These are phyloP conservation scores for Saturnispora galanensis DNA, from an alignment of 805 yeast species.

Conservation along the genomic window DNA sequence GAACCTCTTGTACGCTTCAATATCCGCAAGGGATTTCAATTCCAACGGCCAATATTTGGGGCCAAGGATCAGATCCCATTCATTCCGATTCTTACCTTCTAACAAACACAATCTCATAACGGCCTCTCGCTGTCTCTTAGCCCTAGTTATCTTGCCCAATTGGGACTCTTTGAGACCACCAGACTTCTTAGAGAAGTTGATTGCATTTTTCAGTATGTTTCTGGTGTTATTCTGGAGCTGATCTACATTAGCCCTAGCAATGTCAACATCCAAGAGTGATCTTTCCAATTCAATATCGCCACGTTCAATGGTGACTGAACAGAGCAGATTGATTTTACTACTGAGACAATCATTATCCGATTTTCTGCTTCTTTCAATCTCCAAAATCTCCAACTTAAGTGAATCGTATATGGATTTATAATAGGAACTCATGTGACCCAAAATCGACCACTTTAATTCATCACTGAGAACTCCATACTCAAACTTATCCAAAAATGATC, in stretches of 20 bases:
- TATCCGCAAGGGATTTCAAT: conserved; percentile 17
- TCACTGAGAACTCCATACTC: conserved; percentile 7
- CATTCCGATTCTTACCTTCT: conserved; percentile 29
- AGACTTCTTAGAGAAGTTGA: conserved; percentile 33
- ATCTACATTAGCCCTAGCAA: conserved; percentile 24
- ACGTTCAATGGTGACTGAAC: conserved; percentile 38
- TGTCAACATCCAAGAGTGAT: conserved; percentile 26
- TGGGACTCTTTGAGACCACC: conserved; percentile 45
- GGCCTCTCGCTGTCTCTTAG: conserved; percentile 36
- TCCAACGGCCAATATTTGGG: conserved; percentile 22
- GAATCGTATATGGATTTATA: conserved; percentile 33
- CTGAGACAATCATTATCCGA: conserved; percentile 18
- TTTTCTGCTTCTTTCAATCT: conserved; percentile 11
- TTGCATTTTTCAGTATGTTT: conserved; percentile 36
- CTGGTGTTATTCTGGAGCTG: conserved; percentile 32
- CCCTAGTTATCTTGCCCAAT: conserved; percentile 33
- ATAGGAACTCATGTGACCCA: conserved; percentile 29
- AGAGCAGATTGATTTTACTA: conserved; percentile 25
- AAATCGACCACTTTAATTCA: conserved; percentile 30
- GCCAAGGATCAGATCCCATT: conserved; percentile 22
- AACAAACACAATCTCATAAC: conserved; percentile 35
- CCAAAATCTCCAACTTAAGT: conserved; percentile 19
- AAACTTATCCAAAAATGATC: conserved; percentile 32
- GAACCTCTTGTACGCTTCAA: conserved; percentile 15
- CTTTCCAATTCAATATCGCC: conserved; percentile 45